Evolutionary conservation across 2,329 filamentous ascomycete species (phyloP).

Genomic region (Nemania bipapillata): DNA sequence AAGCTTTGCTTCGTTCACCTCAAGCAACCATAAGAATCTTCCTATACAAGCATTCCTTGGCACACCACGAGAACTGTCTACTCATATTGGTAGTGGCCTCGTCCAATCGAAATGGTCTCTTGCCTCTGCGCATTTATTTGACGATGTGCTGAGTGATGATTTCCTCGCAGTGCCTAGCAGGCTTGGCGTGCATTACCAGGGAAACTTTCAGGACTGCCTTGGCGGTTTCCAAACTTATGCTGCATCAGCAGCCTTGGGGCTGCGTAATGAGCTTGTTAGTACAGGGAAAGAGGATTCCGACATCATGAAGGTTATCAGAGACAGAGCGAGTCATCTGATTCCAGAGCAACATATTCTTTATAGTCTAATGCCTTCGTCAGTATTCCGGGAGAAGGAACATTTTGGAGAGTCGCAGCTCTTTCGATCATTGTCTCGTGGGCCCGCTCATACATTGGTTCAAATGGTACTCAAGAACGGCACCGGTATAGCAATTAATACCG

Average conservation of each 20-base stretch:
- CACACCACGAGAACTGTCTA: conserved; percentile 87
- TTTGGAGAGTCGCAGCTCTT: conserved; percentile 81
- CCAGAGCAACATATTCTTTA: conserved; percentile 84
- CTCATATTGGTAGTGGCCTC: conserved; percentile 75
- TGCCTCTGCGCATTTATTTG: conserved; percentile 87
- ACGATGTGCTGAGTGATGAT: conserved; percentile 89
- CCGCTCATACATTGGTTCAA: conserved; percentile 73
- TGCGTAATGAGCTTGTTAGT: conserved; percentile 90
- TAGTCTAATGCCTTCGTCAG: conserved; percentile 81
- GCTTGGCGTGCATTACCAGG: conserved; percentile 88
- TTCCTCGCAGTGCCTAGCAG: conserved; percentile 89
- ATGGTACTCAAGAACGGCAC: conserved; percentile 78
- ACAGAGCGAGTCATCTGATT: conserved; percentile 83
- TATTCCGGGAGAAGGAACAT: conserved; percentile 82
- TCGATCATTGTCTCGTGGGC: conserved; percentile 77
- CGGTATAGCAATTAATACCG: conserved; percentile 86
- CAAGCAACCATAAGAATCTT: conserved; percentile 65
- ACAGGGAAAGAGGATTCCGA: conserved; percentile 91
- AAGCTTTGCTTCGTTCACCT: conserved; percentile 76
- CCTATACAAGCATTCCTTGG: conserved; percentile 92
- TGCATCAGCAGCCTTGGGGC: conserved; percentile 87
- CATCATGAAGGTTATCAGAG: conserved; percentile 86
- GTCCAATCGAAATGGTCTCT: conserved; percentile 87
- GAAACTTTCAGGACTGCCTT: conserved; percentile 95
- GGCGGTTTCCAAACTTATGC: conserved; percentile 97